These are phyloP conservation scores for Zymoseptoria ardabiliae DNA, from an alignment of 2,329 filamentous ascomycete genomes.

Conservation along the genomic window DNA sequence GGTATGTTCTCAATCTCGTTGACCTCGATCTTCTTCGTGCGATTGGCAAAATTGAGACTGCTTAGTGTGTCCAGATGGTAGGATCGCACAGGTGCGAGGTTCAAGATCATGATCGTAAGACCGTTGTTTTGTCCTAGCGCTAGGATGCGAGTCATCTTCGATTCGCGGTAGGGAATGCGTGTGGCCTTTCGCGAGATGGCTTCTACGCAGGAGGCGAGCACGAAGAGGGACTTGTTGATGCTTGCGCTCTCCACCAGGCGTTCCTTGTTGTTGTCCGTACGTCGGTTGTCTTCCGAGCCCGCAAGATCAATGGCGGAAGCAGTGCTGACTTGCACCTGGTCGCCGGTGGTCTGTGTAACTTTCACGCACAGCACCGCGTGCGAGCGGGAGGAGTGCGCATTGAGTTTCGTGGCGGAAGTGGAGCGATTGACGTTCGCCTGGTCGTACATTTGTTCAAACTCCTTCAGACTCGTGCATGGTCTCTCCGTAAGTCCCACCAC, in stretches of 20 bases:
- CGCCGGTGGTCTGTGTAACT: conserved; percentile 65
- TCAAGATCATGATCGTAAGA: conserved; percentile 92
- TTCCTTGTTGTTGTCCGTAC: conserved; percentile 90
- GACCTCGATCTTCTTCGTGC: conserved; percentile 93
- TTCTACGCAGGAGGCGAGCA: conserved; percentile 89
- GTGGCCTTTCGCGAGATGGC: conserved; percentile 71
- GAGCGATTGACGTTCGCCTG: conserved; percentile 77
- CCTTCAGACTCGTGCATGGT: conserved; percentile 73
- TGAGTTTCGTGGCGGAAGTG: conserved; percentile 93
- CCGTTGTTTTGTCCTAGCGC: conserved; percentile 92
- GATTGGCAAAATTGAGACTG: conserved; percentile 88
- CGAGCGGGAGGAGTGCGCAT: conserved; percentile 93
- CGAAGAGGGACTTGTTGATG: conserved; percentile 96
- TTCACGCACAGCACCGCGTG: conserved; percentile 92
- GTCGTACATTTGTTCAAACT: conserved; percentile 81
- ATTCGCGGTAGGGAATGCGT: conserved; percentile 86
- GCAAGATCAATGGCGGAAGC: conserved; percentile 92
- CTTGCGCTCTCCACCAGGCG: conserved; percentile 88
- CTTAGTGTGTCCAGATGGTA: conserved; percentile 92
- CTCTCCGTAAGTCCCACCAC: conserved; percentile 83
- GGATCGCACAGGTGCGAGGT: conserved; percentile 80
- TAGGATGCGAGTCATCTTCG: conserved; percentile 93
- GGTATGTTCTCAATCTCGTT: conserved; percentile 94
- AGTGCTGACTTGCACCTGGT: conserved; percentile 66
- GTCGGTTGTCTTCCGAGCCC: conserved; percentile 88